Evolutionary conservation across 768 basidiomycete genomes (phyloP).

Genomic region (Sistotremastrum niveocremeum): DNA sequence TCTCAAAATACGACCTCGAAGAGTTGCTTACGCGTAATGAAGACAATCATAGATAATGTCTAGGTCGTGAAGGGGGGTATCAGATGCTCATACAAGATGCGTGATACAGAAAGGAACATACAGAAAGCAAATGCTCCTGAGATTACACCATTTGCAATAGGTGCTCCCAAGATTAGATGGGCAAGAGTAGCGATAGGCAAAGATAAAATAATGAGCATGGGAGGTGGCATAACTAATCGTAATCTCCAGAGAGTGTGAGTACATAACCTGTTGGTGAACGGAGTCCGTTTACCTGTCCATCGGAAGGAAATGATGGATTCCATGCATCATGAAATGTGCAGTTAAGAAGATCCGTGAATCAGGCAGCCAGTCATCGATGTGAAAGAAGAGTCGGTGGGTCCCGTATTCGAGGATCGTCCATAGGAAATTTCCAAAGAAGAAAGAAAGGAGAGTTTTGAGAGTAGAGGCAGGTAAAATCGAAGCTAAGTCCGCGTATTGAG

Average conservation of each 20-base stretch:
- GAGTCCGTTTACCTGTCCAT: conserved; percentile 65
- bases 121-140: conserved; percentile 68
- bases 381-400: conserved; percentile 95
- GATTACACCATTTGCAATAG: conserved; percentile 86
- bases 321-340: conserved; percentile 87
- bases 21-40: conserved; percentile 72
- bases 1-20: not conserved
- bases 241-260: conserved; percentile 31
- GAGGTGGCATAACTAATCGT: conserved; percentile 94
- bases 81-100: conserved; percentile 2
- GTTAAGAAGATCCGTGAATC: conserved; percentile 69
- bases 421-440: conserved; percentile 72
- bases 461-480: conserved; percentile 38
- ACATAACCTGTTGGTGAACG: not conserved
- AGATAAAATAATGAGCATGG: conserved; percentile 62
- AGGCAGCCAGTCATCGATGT: conserved; percentile 78
- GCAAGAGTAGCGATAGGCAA: conserved; percentile 80
- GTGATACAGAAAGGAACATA: conserved; percentile 14
- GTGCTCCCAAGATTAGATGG: conserved; percentile 64
- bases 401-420: conserved; percentile 94
- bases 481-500: conserved; percentile 40
- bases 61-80: conserved; percentile 15
- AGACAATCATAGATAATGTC: conserved; percentile 79
- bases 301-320: conserved; percentile 94
- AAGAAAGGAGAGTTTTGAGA: conserved; percentile 47